A percentile compares a stretch with the other conserved stretches of the same genome.
These are phyloP conservation scores for Crithidia expoeki DNA, from an alignment of 208 protist genomes.

Conservation along the genomic window DNA sequence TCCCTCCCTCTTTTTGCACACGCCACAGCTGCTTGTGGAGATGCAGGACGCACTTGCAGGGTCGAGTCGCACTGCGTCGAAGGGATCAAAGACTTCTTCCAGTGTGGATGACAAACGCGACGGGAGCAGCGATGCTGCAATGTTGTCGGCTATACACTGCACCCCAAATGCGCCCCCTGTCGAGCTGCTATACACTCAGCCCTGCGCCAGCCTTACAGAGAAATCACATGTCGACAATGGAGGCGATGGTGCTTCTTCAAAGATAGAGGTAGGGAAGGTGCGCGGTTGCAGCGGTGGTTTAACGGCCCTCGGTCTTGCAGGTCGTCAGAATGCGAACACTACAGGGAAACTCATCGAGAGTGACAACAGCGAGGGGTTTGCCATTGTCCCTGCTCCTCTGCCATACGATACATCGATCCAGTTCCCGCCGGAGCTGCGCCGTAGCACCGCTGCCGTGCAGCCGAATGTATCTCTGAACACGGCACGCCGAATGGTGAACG, in stretches of 20 bases:
- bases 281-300: too few species aligned
- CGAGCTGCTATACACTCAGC: constrained; percentile 5
- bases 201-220: neutral
- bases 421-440: constrained; percentile 16
- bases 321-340: too few species aligned
- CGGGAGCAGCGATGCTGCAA: neutral
- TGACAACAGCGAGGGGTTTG: neutral
- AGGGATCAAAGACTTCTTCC: neutral
- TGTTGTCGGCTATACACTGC: constrained; percentile 17
- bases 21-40: constrained; percentile 23
- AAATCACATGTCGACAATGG: neutral
- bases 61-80: too few species aligned
- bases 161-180: constrained; percentile 5
- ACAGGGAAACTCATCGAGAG: too few species aligned
- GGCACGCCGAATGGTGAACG: constrained; percentile 19
- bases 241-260: neutral
- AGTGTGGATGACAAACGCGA: neutral
- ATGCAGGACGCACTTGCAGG: constrained; percentile 1
- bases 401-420: constrained; percentile 17
- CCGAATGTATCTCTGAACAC: neutral
- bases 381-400: constrained; percentile 46
- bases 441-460: neutral
- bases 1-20: constrained; percentile 61
- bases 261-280: neutral
- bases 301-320: too few species aligned